Evolutionary conservation across 1,284 basidiomycete genomes (phyloP).

Genomic region (Trametes sp.): DNA sequence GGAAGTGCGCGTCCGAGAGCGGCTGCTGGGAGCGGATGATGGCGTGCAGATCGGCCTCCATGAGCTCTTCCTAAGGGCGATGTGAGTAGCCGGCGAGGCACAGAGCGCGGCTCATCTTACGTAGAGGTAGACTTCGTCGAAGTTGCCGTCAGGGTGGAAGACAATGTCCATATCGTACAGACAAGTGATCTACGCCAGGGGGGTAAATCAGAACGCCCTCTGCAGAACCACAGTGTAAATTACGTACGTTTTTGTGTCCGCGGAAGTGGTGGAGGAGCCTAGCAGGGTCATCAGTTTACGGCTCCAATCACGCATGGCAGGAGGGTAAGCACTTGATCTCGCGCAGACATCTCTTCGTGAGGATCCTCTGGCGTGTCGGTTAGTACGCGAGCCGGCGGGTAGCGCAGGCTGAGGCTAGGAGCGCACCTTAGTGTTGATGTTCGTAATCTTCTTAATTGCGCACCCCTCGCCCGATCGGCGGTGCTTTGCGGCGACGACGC

Average conservation of each 20-base stretch:
- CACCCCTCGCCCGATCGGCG: slow-evolving; percentile 87
- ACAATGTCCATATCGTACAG: slow-evolving; percentile 98
- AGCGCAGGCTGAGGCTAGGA: not conserved
- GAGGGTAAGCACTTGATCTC: slow-evolving; percentile 80
- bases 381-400: not conserved
- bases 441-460: slow-evolving; percentile 98
- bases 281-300: slow-evolving; percentile 16
- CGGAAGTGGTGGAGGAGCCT: slow-evolving; percentile 95
- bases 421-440: slow-evolving; percentile 91
- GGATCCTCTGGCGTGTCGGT: slow-evolving; percentile 70
- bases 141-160: slow-evolving; percentile 86
- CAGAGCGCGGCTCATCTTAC: slow-evolving; percentile 48
- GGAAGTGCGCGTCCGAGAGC: slow-evolving; percentile 98
- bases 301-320: slow-evolving; percentile 13
- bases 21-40: slow-evolving; percentile 99
- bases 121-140: slow-evolving; percentile 96
- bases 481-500: slow-evolving; percentile 88
- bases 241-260: slow-evolving; percentile 91
- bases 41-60: slow-evolving; percentile 99
- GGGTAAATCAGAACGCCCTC: not conserved
- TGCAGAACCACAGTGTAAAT: not conserved
- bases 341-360: slow-evolving; percentile 93
- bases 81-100: not conserved
- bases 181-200: slow-evolving; percentile 74
- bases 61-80: slow-evolving; percentile 84